Base-by-base conservation (phyloP, 2,329 filamentous ascomycete genomes). In the Trichophyton schoenleinii region DNA sequence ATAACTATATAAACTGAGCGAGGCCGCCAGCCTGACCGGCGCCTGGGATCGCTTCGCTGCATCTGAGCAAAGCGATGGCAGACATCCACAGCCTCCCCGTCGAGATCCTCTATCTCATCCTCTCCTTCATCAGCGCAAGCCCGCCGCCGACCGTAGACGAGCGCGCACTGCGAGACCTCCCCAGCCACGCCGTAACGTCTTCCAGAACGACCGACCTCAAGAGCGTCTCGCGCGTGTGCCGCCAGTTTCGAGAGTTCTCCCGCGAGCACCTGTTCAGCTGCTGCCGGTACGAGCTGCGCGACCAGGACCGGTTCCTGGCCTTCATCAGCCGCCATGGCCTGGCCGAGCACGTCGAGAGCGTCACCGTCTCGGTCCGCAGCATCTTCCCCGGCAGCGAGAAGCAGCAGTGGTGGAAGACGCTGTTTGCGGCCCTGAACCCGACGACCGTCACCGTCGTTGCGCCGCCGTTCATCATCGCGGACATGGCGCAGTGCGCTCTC, bases 381-480 rank as follows among this genome's bases (percentile, higher is more conserved):
- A 72, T 72, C 59, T 74, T 74, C 58, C 77, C 79, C 36, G 66
- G 71, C 36, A 68, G 62, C 7, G 66, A 67, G 36, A 68, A 73
- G 62, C 67, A 67, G 60, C 76, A 58, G 70, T 78, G 82, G 67
- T 88, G 82, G 85, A 75, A 75, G 61, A 75, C 75, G 20, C 64
- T 87, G 1, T 81, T 88, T 57, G 70, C 74, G 4, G 69, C 77
- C 18, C 70, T 87, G 36, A 77, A 83, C 63, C 83, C 81, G 6
- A 63, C 76, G 55, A 74, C 78, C 52, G 70, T 87, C 62, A 81
- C 81, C 6, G 73, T 87, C 60, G 71, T 85, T 55, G 85, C 85
- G 0, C 81, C 85, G 5, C 84, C 86, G 0, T 76, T 79, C 3
- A 81, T 83, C 18, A 76, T 91, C 6, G 83, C 85, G 1, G 79